Percentiles rank a stretch among this genome's conserved stretches.
phyloP scores from a whole-genome alignment of 306 rosid species.

The Albizia julibrissin region DNA sequence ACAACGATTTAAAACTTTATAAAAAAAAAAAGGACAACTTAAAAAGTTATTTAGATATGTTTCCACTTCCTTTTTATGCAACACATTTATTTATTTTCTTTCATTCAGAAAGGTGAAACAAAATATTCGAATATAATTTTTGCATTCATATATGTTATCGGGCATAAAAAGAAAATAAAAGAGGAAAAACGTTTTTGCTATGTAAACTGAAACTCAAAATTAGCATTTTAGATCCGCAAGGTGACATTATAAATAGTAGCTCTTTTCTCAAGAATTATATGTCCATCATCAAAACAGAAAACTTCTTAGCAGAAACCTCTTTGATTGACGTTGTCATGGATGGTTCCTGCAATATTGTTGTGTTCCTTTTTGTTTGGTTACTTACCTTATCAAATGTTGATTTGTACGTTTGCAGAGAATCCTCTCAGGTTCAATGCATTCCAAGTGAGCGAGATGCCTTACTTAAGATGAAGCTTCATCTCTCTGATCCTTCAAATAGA shows the following conservation, averaged over 20 bases:
- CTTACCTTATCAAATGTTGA: not conserved
- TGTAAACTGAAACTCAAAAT: too few relatives aligned
- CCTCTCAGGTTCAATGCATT: not conserved
- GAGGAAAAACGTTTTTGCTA: too few relatives aligned
- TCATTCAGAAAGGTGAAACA: too few relatives aligned
- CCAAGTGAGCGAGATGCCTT: not conserved
- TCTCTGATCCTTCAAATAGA: not conserved
- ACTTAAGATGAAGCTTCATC: not conserved
- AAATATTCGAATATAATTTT: too few relatives aligned
- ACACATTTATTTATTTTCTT: too few relatives aligned
- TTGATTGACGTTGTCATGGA: not conserved
- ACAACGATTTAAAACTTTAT: too few relatives aligned
- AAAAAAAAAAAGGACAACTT: too few relatives aligned
- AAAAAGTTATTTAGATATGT: too few relatives aligned
- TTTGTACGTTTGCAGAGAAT: not conserved
- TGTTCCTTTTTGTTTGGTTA: not conserved
- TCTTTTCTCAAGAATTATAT: not conserved
- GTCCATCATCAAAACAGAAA: not conserved
- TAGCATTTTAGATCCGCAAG: too few relatives aligned
- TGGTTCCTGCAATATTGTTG: not conserved
- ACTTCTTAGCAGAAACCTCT: not conserved
- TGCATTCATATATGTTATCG: too few relatives aligned
- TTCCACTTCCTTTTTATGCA: too few relatives aligned
- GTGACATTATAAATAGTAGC: not conserved
- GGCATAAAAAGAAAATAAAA: too few relatives aligned